Base-by-base conservation (phyloP, 805 yeast genomes). In the Cyberlindnera meyerae region DNA sequence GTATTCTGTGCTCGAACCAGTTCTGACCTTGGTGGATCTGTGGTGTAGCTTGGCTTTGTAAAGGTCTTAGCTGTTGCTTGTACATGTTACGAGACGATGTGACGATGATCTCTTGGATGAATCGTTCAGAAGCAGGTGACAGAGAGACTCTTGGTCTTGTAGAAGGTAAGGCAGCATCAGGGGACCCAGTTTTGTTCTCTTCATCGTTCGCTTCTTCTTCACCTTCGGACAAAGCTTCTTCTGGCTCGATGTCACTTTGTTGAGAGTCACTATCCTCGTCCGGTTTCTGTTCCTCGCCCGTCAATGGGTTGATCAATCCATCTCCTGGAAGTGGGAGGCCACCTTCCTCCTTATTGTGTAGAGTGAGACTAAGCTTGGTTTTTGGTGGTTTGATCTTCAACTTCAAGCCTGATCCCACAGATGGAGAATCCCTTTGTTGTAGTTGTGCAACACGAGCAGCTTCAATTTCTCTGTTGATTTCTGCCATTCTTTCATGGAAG, bases 401-500 rank as follows among this genome's bases (percentile, higher is more conserved):
- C 29, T 33, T 43, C 12, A 36, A 18, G 2, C 36, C 33, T 7
- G 40, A 36, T 1, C 25, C 11, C 11, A 31, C 39, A 4, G 30
- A 16, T n/a, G 47, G 44, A 3, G 44, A 32, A 1, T 37, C 34
- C 15, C 36, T 34, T n/a, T 40, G 46, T 31, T 38, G 43, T 9
- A 37, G 32, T 26, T 29, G 34, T 6, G 42, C 32, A 11, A 31
- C 26, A 31, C 45, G 40, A 14, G 39, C 37, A 16, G 39, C 37
- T 16, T 40, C 45, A 22, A 42, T 34, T 17, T 47, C 41, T 18
- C 41, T 39, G 26, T 36, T 51, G 49, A 36, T 54, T 39, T 48
- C 57, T 39, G 25, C 55, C 48, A 70, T 61, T 42, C 66, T 51
- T 28, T 54, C 63, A 26, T 66, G 62, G 45, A 82, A 77, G 42